Evolutionary conservation across 176 grass and related monocot genomes (phyloP).

Genomic region (Sorghum bicolor): Sorghum_bicolor_NCBIv3 NC_012872.2:54919501-54920000

Average conservation of each 20-base stretch:
- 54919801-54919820: constrained; percentile 8
- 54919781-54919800: constrained; percentile 18
- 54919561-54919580: too few relatives aligned
- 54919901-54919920: constrained; percentile 27
- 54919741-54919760: constrained; percentile 27
- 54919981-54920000: constrained; percentile 14
- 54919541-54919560: too few relatives aligned
- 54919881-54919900: constrained; percentile 37
- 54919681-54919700: not conserved
- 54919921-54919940: constrained; percentile 19
- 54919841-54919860: constrained; percentile 31
- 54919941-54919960: constrained; percentile 44
- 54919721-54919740: constrained; percentile 32
- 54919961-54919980: constrained; percentile 39
- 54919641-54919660: constrained; percentile 36
- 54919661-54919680: not conserved
- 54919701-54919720: too few relatives aligned
- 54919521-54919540: too few relatives aligned
- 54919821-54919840: constrained; percentile 1
- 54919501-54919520: too few relatives aligned
- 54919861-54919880: constrained; percentile 19
- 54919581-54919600: not conserved
- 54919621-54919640: constrained; percentile 13
- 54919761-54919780: constrained; percentile 35
- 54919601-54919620: not conserved